Conservation (phyloP, 1,284 basidiomycete genomes). For the Cerrena zonata region DNA sequence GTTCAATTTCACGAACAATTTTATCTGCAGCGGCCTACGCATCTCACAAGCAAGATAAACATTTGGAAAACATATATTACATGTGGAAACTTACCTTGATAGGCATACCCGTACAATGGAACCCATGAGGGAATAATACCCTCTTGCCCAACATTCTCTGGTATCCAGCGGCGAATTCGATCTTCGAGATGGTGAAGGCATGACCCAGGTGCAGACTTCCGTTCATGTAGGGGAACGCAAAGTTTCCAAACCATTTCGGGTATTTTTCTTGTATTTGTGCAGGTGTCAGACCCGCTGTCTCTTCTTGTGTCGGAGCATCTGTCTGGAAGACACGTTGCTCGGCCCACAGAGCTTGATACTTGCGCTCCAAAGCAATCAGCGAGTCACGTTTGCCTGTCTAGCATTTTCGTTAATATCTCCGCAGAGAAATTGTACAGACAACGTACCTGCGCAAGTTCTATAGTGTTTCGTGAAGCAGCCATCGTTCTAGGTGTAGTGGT, state of each 20-base stretch:
- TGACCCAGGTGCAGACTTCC: conserved; percentile 95
- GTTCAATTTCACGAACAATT: conserved; percentile 92
- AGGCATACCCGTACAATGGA: conserved; percentile 97
- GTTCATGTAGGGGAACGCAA: conserved; percentile 98
- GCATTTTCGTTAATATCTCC: neutral
- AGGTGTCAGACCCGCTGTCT: conserved; percentile 57
- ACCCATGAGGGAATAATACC: conserved; percentile 90
- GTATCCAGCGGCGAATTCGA: conserved; percentile 95
- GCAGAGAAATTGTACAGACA: conserved; percentile 2
- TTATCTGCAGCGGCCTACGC: conserved; percentile 88
- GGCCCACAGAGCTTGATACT: conserved; percentile 80
- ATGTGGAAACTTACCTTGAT: conserved; percentile 73
- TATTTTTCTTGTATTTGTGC: conserved; percentile 66
- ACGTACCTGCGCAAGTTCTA: conserved; percentile 32
- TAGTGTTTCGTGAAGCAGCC: conserved; percentile 26
- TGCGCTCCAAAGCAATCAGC: conserved; percentile 76
- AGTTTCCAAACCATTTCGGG: conserved; percentile 97
- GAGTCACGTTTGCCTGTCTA: conserved; percentile 92
- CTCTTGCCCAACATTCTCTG: conserved; percentile 94
- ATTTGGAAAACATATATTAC: neutral
- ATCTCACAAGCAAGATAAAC: neutral
- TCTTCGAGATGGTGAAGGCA: conserved; percentile 97
- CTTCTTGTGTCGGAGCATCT: conserved; percentile 69
- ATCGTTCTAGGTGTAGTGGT: conserved; percentile 2
- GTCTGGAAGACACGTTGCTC: conserved; percentile 74